Evolutionary conservation across 768 basidiomycete genomes (phyloP), one percentile per base, ranked within the genome.

Genomic region (Mycena indigotica): DNA sequence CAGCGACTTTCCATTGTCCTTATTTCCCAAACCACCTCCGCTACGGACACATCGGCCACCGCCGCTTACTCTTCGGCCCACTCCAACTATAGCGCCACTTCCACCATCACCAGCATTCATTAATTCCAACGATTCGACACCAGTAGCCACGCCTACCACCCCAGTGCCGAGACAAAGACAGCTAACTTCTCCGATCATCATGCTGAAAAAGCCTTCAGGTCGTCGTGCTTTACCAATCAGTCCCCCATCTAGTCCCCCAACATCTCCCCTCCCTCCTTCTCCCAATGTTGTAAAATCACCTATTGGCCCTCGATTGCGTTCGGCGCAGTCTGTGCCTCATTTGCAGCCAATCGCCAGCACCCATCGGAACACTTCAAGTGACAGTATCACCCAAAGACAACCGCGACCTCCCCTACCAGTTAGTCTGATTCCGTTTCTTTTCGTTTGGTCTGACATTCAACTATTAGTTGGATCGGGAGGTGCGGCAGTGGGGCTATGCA

Each of bases 401-500:
- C 8, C 24, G 6, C 46, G 24, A 48, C 6, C 28, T 25, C 46
- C 24, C 25, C 24, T 5, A 28, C 21, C 46, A 5, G 46, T 28
- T n/a, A 15, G 46, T 48, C 21, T 25, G 8, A 13, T 25, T 6
- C 46, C 28, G 13, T 48, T 26, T 10, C 10, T 38, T n/a, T 10
- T 38, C 35, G 10, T n/a, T 10, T 38, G n/a, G 35, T 38, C n/a
- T 23, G 21, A 15, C 41, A 21, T 19, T 32, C 3, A 48, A 53
- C 21, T 39, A 49, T 26, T 40, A 54, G n/a, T 29, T 46, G 63
- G 8, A 51, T 57, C 21, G 69, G 73, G 25, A 66, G 40, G 67
- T 79, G 56, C n/a, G n/a, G n/a, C 70, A 78, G 54, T 80, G 76
- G 77, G 77, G 77, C 52, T 77, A 79, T 61, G 78, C 79, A 21